phyloP scores from a whole-genome alignment of 2,329 filamentous ascomycete species.

The Helicocarpus griseus region DNA sequence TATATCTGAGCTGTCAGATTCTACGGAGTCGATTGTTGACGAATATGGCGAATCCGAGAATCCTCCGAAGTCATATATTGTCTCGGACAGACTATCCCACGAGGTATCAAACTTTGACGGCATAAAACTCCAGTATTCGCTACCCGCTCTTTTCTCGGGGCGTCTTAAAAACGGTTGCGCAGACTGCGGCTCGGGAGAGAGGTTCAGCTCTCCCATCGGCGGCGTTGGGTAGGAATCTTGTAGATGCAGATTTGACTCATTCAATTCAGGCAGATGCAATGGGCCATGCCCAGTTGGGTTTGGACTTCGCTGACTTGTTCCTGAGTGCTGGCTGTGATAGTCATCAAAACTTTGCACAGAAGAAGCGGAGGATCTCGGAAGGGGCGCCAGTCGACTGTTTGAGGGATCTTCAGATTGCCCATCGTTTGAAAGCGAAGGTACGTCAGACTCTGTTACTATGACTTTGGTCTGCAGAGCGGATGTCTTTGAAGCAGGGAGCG shows the following conservation, averaged over 20 bases:
- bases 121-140: constrained; percentile 3
- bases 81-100: neutral
- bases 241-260: neutral
- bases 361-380: neutral
- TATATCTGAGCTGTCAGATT: neutral
- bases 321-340: neutral
- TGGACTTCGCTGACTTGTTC: neutral
- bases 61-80: constrained; percentile 3
- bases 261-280: neutral
- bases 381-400: neutral
- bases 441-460: neutral
- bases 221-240: neutral
- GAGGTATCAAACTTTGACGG: neutral
- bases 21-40: neutral
- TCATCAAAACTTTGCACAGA: constrained; percentile 1
- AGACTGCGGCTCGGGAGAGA: neutral
- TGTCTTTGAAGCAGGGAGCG: neutral
- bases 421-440: neutral
- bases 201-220: neutral
- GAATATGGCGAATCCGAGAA: constrained; percentile 1
- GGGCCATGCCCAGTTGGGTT: neutral
- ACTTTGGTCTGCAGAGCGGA: neutral
- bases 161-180: neutral
- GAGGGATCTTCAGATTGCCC: neutral
- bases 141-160: neutral